Conservation (phyloP, 345 rosid genomes). For the Gossypium sturtianum region DNA sequence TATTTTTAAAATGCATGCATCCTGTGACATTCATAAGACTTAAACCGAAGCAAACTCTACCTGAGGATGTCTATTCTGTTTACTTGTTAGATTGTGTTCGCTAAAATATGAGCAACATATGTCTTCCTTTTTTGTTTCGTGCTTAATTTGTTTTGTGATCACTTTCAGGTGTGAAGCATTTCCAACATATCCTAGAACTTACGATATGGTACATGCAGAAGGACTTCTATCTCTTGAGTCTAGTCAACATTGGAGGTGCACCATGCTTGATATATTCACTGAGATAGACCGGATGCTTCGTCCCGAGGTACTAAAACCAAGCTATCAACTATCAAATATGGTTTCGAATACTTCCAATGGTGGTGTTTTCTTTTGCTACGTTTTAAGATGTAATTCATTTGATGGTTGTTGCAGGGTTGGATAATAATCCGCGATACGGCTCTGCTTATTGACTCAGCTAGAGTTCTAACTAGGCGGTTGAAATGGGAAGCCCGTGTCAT, state of each 20-base stretch:
- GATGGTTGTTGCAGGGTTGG: constrained; percentile 72
- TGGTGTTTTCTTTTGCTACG: background rate
- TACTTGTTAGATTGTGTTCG: background rate
- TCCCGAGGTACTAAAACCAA: constrained; percentile 70
- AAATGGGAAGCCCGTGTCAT: constrained; percentile 93
- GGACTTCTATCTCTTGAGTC: constrained; percentile 67
- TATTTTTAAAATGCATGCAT: background rate
- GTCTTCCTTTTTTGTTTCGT: background rate
- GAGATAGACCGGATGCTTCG: constrained; percentile 95
- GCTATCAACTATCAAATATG: background rate
- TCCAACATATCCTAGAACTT: constrained; percentile 94
- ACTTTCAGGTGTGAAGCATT: constrained; percentile 87
- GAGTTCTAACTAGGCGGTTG: constrained; percentile 55
- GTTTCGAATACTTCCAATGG: background rate
- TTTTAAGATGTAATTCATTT: background rate
- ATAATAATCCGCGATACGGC: constrained; percentile 73
- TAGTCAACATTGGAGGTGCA: constrained; percentile 44
- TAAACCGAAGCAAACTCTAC: background rate
- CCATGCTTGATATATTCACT: constrained; percentile 50
- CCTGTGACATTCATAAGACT: background rate
- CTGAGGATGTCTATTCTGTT: background rate
- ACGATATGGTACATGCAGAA: constrained; percentile 86
- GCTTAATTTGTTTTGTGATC: background rate
- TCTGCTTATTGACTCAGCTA: constrained; percentile 63
- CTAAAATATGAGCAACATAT: background rate